phyloP scores from a whole-genome alignment of 129 eudicot genomes.

The Logfia minima region DNA sequence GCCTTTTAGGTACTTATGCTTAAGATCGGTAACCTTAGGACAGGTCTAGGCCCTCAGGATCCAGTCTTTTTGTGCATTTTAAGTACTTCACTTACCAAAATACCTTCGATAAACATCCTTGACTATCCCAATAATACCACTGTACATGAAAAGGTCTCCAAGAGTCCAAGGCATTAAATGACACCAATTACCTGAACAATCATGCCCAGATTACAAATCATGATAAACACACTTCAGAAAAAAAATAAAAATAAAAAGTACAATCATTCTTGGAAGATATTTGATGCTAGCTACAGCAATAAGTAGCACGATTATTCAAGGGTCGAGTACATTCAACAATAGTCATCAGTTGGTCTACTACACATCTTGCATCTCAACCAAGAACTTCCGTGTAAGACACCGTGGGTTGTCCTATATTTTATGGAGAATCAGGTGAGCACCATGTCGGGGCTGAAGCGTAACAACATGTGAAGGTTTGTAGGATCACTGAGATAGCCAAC shows the following conservation, averaged over 20 bases:
- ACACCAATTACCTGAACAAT: conserved; percentile 18
- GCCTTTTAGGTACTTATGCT: not conserved
- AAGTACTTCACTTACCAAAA: not conserved
- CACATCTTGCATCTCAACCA: not conserved
- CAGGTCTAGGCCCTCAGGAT: not conserved
- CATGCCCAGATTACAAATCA: conserved; percentile 22
- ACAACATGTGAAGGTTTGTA: conserved; percentile 42
- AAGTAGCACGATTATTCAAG: conserved; percentile 11
- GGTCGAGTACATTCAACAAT: not conserved
- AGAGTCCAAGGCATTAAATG: not conserved
- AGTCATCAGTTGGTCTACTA: not conserved
- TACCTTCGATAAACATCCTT: not conserved
- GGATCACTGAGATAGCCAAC: conserved; percentile 46
- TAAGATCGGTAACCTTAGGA: not conserved
- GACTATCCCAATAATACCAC: not conserved
- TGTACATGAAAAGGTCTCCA: conserved; percentile 12
- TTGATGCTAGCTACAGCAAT: not conserved
- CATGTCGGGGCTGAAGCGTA: conserved; percentile 51
- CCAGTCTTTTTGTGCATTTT: not conserved
- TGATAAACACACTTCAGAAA: conserved; percentile 11
- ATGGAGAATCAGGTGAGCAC: conserved; percentile 46
- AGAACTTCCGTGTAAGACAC: not conserved
- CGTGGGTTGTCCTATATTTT: conserved; percentile 28
- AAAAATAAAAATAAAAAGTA: not conserved
- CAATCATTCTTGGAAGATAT: conserved; percentile 21